A percentile compares a stretch with the other conserved stretches of the same genome.
These are phyloP conservation scores for Colletotrichum orbiculare DNA, from an alignment of 2,329 filamentous ascomycete genomes.

Conservation along the genomic window DNA sequence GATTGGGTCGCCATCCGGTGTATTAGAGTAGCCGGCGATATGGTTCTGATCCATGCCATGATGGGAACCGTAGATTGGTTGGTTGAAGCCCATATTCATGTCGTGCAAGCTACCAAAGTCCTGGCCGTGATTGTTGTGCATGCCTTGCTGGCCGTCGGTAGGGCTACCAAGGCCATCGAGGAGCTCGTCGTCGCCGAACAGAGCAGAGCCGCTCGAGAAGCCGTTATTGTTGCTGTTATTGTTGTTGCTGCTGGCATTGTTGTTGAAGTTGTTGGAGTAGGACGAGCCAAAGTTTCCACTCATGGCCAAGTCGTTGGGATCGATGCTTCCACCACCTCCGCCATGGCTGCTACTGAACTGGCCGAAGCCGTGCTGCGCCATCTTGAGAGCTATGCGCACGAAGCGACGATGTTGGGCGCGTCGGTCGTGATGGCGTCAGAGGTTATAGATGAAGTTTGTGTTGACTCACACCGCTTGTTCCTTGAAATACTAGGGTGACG, in stretches of 20 bases:
- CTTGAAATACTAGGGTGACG: background rate
- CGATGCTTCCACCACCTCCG: constrained; percentile 69
- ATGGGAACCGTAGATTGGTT: constrained; percentile 64
- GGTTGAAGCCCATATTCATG: constrained; percentile 67
- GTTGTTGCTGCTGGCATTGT: constrained; percentile 66
- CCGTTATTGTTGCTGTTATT: constrained; percentile 70
- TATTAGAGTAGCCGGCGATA: constrained; percentile 87
- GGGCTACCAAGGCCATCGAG: constrained; percentile 76
- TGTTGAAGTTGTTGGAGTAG: constrained; percentile 66
- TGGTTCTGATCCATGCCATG: constrained; percentile 75
- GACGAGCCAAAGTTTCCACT: constrained; percentile 67
- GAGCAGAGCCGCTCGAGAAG: constrained; percentile 81
- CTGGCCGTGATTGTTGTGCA: constrained; percentile 62
- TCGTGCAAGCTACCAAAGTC: constrained; percentile 67
- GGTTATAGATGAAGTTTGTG: constrained; percentile 8
- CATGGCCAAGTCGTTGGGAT: constrained; percentile 88
- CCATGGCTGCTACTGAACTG: constrained; percentile 66
- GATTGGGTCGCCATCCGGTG: constrained; percentile 90
- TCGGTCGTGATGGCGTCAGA: constrained; percentile 13
- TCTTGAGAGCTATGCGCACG: constrained; percentile 43
- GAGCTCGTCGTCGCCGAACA: constrained; percentile 89
- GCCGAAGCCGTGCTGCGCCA: constrained; percentile 68
- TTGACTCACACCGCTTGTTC: constrained; percentile 28
- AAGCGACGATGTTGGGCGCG: background rate
- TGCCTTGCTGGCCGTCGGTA: constrained; percentile 61